A percentile compares a stretch with the other conserved stretches of the same genome.
These are phyloP conservation scores for Alternaria triticina DNA, from an alignment of 2,329 filamentous ascomycete genomes.

Conservation along the genomic window DNA sequence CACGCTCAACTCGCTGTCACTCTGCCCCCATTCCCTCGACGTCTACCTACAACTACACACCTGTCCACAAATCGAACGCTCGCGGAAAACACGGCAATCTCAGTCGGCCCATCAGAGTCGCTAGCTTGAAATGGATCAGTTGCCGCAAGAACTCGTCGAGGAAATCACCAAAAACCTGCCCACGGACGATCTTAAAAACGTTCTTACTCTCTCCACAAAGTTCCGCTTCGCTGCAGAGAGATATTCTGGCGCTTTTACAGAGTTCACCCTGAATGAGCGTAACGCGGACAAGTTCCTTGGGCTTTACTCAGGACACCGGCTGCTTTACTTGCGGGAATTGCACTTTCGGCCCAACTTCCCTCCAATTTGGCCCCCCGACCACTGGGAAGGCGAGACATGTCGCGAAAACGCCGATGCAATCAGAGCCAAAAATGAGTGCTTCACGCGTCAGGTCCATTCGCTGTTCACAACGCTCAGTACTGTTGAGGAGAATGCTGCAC, in stretches of 20 bases:
- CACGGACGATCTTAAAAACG: slow-evolving; percentile 19
- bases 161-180: slow-evolving; percentile 18
- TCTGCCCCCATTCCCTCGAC: not conserved
- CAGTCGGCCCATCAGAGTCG: not conserved
- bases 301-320: slow-evolving; percentile 13
- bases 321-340: slow-evolving; percentile 8
- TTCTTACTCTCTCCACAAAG: slow-evolving; percentile 8
- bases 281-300: slow-evolving; percentile 12
- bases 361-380: not conserved
- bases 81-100: not conserved
- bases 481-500: slow-evolving; percentile 6
- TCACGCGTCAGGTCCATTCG: slow-evolving; percentile 14
- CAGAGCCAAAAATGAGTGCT: slow-evolving; percentile 11
- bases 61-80: not conserved
- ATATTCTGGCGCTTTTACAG: slow-evolving; percentile 14
- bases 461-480: slow-evolving; percentile 14
- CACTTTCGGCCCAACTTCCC: not conserved
- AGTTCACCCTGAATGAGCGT: slow-evolving; percentile 7
- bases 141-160: slow-evolving; percentile 21
- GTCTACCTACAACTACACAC: not conserved
- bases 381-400: not conserved
- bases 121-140: slow-evolving; percentile 13
- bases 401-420: slow-evolving; percentile 12
- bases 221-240: slow-evolving; percentile 19
- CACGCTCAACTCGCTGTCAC: not conserved